Conservation (phyloP, 805 yeast genomes). For the Wickerhamomyces mucosus region DNA sequence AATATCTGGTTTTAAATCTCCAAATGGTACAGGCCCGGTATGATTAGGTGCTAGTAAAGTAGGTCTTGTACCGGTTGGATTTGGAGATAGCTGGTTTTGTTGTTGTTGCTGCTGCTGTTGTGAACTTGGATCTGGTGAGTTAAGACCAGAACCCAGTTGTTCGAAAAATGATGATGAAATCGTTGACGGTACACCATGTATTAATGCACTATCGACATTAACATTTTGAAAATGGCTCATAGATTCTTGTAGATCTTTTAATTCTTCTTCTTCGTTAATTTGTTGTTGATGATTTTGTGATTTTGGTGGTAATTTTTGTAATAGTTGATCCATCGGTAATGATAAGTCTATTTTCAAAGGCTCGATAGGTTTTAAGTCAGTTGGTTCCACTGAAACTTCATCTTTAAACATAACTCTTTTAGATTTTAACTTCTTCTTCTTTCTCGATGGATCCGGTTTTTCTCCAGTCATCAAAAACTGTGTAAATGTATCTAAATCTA, state of each 20-base stretch:
- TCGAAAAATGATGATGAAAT: slow-evolving; percentile 32
- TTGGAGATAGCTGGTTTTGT: slow-evolving; percentile 20
- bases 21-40: slow-evolving; percentile 14
- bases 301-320: slow-evolving; percentile 37
- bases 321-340: slow-evolving; percentile 69
- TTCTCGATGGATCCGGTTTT: slow-evolving; percentile 32
- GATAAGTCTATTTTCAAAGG: slow-evolving; percentile 41
- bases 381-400: slow-evolving; percentile 29
- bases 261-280: slow-evolving; percentile 59
- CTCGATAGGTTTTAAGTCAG: slow-evolving; percentile 5
- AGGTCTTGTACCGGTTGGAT: slow-evolving; percentile 19
- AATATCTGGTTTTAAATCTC: slow-evolving; percentile 12
- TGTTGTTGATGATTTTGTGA: slow-evolving; percentile 24
- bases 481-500: slow-evolving; percentile 82
- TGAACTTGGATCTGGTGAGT: slow-evolving; percentile 13
- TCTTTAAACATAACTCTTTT: slow-evolving; percentile 71
- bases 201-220: slow-evolving; percentile 66
- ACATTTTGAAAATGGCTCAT: slow-evolving; percentile 69
- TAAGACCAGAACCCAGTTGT: slow-evolving; percentile 5
- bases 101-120: slow-evolving; percentile 3
- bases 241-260: slow-evolving; percentile 67
- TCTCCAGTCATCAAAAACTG: slow-evolving; percentile 77
- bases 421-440: slow-evolving; percentile 26
- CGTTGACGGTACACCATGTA: slow-evolving; percentile 58
- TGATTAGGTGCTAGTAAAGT: slow-evolving; percentile 12